Base-by-base conservation (phyloP, 176 grass and related monocot species). In the Oryza officinalis region DNA sequence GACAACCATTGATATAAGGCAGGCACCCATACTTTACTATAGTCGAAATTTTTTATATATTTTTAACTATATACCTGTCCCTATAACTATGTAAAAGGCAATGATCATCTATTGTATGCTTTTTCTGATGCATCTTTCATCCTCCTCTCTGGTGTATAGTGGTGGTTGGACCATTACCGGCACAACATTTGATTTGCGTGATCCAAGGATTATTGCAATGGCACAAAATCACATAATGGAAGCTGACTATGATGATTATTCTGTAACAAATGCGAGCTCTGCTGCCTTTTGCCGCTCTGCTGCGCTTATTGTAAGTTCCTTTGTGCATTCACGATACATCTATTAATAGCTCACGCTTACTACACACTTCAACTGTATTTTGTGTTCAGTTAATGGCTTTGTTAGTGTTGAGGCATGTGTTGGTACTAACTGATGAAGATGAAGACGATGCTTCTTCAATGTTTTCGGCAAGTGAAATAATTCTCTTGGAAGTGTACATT, bases 231-330 rank as follows among this genome's bases (percentile, higher is more conserved):
- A 93, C 74, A 78, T 98, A 17, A 81, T 98, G 79, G 96, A 93
- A 88, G 83, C 91, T 72, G 93, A 98, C 68, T 93, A 98, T 88
- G 94, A 96, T 76, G 96, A 94, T 71, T 92, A 98, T 90, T 94
- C 91, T 82, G 84, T 74, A 37, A 91, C 85, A 30, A 95, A 98
- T 76, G 89, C 82, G 15, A 87, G 89, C 75, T 85, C 86, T 74
- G 85, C 91, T 85, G 91, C 89, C 49, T 95, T 95, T 76, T 95
- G 89, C 27, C 93, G 93, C 27, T 95, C 91, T 86, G 96, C 87
- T 82, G 89, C 91, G 41, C 76, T 95, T 84, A 90, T 98, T 73
- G 93, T 98, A 90, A 95, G 88, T 86, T 77, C 46, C 8, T 25
- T 25, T 61, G n/a, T 61, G 57, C 9, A 31, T 4, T 49, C 57